Conservation (phyloP, 345 rosid genomes). For the Erysimum cheiranthoides region DNA sequence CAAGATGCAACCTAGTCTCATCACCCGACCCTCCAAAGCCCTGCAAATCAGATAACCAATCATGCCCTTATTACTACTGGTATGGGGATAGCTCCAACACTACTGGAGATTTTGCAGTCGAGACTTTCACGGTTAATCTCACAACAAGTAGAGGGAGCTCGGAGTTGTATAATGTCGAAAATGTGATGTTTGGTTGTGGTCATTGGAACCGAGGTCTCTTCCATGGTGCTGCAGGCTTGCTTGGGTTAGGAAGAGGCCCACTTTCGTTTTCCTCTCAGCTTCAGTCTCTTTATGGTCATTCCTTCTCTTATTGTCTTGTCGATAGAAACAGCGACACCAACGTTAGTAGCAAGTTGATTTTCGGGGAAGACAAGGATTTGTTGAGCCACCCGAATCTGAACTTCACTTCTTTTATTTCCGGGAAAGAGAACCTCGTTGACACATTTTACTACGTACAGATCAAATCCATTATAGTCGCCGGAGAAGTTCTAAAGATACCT, state of each 20-base stretch:
- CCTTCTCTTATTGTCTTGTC: conserved; percentile 89
- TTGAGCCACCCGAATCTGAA: conserved; percentile 63
- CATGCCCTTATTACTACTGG: conserved; percentile 90
- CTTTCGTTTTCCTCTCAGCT: conserved; percentile 90
- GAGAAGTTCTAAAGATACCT: conserved; percentile 67
- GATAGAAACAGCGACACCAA: conserved; percentile 67
- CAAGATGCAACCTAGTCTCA: conserved; percentile 70
- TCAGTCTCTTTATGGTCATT: conserved; percentile 75
- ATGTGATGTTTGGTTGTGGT: conserved; percentile 93
- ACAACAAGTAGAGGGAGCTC: conserved; percentile 56
- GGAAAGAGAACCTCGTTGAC: conserved; percentile 60
- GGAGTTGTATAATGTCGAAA: conserved; percentile 58
- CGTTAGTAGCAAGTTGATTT: conserved; percentile 81
- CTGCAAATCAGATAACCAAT: conserved; percentile 60
- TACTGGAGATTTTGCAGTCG: conserved; percentile 80
- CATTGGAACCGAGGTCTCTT: conserved; percentile 88
- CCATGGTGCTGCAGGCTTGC: conserved; percentile 82
- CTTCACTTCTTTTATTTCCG: conserved; percentile 72
- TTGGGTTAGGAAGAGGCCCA: conserved; percentile 91
- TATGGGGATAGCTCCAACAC: conserved; percentile 92
- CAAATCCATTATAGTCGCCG: conserved; percentile 70
- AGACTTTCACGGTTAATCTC: conserved; percentile 81
- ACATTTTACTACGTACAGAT: conserved; percentile 82
- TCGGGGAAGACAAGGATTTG: conserved; percentile 75
- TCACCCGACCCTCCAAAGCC: conserved; percentile 76